Evolutionary conservation across 2,329 filamentous ascomycete genomes (phyloP).

Genomic region (Nothomitra cinnamomea): DNA sequence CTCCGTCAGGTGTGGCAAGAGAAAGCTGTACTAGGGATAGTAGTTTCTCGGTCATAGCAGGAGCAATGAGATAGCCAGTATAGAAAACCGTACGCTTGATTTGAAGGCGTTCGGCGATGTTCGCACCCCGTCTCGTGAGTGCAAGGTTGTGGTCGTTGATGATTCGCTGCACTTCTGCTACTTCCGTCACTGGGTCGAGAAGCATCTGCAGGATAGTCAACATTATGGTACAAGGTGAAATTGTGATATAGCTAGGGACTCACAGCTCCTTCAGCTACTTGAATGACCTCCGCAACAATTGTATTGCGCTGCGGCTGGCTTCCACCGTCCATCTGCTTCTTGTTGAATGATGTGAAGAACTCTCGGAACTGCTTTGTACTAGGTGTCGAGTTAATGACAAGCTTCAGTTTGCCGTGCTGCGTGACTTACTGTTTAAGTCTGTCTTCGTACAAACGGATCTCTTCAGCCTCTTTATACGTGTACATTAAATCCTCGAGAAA

Average conservation of each 20-base stretch:
- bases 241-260: neutral
- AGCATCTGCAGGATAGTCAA: slow-evolving; percentile 26
- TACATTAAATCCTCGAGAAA: slow-evolving; percentile 68
- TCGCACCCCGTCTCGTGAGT: slow-evolving; percentile 26
- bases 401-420: neutral
- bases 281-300: slow-evolving; percentile 65
- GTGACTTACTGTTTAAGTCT: slow-evolving; percentile 36
- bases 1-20: slow-evolving; percentile 42
- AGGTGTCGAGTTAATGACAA: slow-evolving; percentile 10
- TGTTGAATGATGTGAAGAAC: slow-evolving; percentile 68
- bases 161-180: slow-evolving; percentile 73
- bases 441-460: slow-evolving; percentile 56
- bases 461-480: slow-evolving; percentile 69
- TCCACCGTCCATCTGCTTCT: slow-evolving; percentile 27
- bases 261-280: slow-evolving; percentile 55
- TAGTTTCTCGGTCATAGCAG: slow-evolving; percentile 54
- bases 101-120: slow-evolving; percentile 34
- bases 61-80: slow-evolving; percentile 73
- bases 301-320: slow-evolving; percentile 38
- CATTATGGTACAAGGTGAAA: neutral
- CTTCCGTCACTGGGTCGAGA: slow-evolving; percentile 62
- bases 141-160: slow-evolving; percentile 71
- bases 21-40: slow-evolving; percentile 52
- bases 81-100: slow-evolving; percentile 84
- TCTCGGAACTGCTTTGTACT: slow-evolving; percentile 67